A percentile compares a stretch with the other conserved stretches of the same genome.
These are phyloP conservation scores for Talaromyces sp. DNA, from an alignment of 2,329 filamentous ascomycete genomes.

Conservation along the genomic window DNA sequence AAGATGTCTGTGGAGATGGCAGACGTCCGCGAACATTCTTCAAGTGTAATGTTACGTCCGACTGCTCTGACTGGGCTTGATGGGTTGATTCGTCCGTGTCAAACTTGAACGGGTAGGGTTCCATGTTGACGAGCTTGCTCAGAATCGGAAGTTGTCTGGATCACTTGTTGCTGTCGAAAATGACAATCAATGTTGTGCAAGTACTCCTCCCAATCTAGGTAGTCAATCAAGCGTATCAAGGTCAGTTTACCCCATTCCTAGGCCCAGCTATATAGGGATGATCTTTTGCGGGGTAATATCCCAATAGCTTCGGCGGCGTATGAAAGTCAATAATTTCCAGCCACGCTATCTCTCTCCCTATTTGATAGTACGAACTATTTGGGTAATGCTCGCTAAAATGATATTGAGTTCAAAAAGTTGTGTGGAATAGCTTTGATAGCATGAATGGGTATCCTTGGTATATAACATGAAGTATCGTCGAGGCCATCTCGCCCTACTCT, in stretches of 20 bases:
- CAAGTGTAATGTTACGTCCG: neutral
- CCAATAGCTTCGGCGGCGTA: neutral
- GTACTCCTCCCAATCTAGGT: neutral
- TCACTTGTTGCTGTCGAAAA: neutral
- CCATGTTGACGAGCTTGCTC: constrained; percentile 2
- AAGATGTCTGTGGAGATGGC: constrained; percentile 9
- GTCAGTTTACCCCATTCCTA: neutral
- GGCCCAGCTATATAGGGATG: neutral
- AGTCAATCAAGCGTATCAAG: neutral
- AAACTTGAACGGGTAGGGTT: constrained; percentile 20
- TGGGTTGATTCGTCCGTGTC: neutral
- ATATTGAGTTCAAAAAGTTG: neutral
- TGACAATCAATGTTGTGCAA: neutral
- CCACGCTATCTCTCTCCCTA: neutral
- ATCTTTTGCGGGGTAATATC: neutral
- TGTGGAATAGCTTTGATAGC: neutral
- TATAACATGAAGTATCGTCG: neutral
- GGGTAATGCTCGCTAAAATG: neutral
- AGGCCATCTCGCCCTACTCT: neutral
- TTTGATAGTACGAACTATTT: neutral
- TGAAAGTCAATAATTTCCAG: neutral
- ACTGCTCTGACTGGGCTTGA: neutral
- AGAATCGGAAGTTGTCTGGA: neutral
- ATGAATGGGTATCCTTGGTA: constrained; percentile 1
- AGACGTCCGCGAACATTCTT: constrained; percentile 18